Evolutionary conservation across 108 stramenopile genomes (phyloP), one percentile per base, ranked within the genome.

Genomic region (Pseudonitzschia pungens): DNA sequence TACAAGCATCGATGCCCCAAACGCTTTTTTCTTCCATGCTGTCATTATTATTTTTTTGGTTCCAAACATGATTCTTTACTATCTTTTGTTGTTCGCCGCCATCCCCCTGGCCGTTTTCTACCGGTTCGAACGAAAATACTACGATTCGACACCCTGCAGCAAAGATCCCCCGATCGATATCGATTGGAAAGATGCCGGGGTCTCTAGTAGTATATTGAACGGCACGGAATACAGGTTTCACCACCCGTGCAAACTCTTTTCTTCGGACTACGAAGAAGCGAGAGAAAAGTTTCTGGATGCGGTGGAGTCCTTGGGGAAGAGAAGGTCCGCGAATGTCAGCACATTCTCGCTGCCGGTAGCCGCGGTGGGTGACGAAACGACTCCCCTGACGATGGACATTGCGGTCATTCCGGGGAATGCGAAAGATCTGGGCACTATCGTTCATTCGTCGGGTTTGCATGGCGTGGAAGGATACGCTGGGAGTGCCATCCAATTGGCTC

Each of bases 381-480:
- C 65, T 31, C 71, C 32, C 7, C 10, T 48, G 45, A 82, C 81
- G 7, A 82, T 76, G 14, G 86, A 87, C 68, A 71, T 87, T 66
- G 84, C 80, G 16, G 43, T 84, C 50, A 15, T 87, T 10, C 65
- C 68, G 2, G 86, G 86, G 51, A 50, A 65, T 3, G 26, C 66
- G 29, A 44, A 48, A 67, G 16, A 44, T 31, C 59, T 69, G 16
- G 86, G 78, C 27, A 50, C 72, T 21, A 68, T 91, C 26, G 81
- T 92, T 45, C 91, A 91, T 75, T 74, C 77, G 20, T 83, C 87
- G 11, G 94, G 90, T 2, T 70, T 78, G 16, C 94, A 95, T 69
- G 94, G 94, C 6, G 85, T 90, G 10, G 94, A 95, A 78, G 94
- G 94, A 26, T 92, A 89, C 72, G 80, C 88, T 0, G 94, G 94